These are phyloP conservation scores for Salix dunnii DNA, from an alignment of 345 rosid species.

Conservation along the genomic window DNA sequence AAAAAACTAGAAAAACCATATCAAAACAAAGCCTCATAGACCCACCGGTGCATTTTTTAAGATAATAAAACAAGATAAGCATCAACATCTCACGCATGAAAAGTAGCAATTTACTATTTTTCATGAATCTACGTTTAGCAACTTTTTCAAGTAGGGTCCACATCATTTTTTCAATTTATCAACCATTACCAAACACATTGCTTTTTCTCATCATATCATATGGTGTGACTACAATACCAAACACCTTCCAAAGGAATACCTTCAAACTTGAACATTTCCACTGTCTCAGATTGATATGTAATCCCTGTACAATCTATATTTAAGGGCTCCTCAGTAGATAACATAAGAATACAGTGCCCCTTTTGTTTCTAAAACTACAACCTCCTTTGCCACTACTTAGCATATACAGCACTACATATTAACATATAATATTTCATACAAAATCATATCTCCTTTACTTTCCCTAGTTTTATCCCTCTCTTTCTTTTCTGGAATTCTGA, in stretches of 20 bases:
- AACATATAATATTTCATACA: neutral
- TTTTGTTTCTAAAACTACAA: neutral
- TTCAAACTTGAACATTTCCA: neutral
- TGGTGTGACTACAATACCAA: too few species aligned
- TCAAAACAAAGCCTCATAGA: too few species aligned
- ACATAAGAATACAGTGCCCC: neutral
- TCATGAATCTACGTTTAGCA: too few species aligned
- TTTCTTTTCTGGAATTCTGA: neutral
- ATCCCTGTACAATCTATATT: constrained; percentile 12
- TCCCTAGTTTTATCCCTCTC: neutral
- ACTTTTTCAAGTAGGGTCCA: too few species aligned
- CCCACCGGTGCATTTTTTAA: too few species aligned
- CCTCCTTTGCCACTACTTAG: constrained; percentile 3
- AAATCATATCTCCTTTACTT: neutral
- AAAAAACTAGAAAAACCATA: too few species aligned
- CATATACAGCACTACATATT: constrained; percentile 22
- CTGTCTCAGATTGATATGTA: neutral
- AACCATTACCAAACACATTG: too few species aligned
- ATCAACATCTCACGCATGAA: too few species aligned
- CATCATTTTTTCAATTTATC: too few species aligned
- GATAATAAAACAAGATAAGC: too few species aligned
- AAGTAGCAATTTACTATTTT: too few species aligned
- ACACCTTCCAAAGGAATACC: constrained; percentile 1
- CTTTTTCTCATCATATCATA: too few species aligned
- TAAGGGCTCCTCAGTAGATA: neutral